Evolutionary conservation across 345 rosid genomes (phyloP).

Genomic region (Melastoma malabathricum): DNA sequence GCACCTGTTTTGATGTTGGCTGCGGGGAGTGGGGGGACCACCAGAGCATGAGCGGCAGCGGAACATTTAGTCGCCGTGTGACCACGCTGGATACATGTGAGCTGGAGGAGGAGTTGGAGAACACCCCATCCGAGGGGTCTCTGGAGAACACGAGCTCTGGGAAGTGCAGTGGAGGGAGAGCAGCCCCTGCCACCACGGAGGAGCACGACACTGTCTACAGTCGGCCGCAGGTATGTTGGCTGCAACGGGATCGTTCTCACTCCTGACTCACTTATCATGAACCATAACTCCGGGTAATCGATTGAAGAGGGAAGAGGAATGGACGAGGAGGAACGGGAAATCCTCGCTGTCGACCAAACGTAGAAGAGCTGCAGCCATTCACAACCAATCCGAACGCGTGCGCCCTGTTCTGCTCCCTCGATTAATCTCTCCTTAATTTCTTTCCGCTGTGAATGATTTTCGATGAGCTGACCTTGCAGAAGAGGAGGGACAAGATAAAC

Average conservation of each 20-base stretch:
- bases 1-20: conserved; percentile 22
- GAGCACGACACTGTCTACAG: conserved; percentile 73
- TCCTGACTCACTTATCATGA: too few relatives aligned
- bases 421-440: not conserved
- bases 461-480: conserved; percentile 25
- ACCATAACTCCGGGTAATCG: not conserved
- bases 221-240: conserved; percentile 30
- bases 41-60: conserved; percentile 51
- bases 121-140: conserved; percentile 53
- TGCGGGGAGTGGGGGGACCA: conserved; percentile 54
- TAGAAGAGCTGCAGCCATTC: conserved; percentile 90
- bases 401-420: not conserved
- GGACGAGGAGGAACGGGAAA: conserved; percentile 26
- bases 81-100: conserved; percentile 47
- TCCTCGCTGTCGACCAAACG: conserved; percentile 67
- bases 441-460: too few relatives aligned
- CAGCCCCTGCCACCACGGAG: conserved; percentile 21
- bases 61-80: conserved; percentile 33
- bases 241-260: too few relatives aligned
- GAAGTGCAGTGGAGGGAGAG: conserved; percentile 15
- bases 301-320: conserved; percentile 25
- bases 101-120: conserved; percentile 25
- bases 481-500: conserved; percentile 94
- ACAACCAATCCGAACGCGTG: conserved; percentile 97
- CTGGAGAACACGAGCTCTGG: conserved; percentile 38